phyloP scores from a whole-genome alignment of 2,329 filamentous ascomycete genomes.

The Clonostachys sp. region DNA sequence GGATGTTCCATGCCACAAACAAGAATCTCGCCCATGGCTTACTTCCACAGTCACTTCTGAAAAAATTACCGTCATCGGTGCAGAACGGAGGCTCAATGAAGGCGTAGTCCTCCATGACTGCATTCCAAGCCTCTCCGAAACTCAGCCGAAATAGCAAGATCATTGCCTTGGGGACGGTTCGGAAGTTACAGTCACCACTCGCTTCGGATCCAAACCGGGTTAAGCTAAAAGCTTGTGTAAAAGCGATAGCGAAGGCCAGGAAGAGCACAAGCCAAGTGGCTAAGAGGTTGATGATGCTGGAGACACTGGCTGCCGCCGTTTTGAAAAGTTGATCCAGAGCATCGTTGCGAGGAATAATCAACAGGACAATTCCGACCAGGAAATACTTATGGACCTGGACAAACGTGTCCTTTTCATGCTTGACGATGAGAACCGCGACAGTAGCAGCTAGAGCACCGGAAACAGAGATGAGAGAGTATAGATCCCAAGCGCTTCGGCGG shows the following conservation, averaged over 20 bases:
- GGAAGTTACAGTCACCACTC: conserved; percentile 80
- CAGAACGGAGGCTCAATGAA: conserved; percentile 76
- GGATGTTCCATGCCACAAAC: conserved; percentile 96
- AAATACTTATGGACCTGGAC: conserved; percentile 89
- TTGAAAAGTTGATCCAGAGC: conserved; percentile 98
- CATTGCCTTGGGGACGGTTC: conserved; percentile 87
- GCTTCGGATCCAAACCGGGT: conserved; percentile 78
- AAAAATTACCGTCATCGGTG: conserved; percentile 67
- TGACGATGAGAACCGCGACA: conserved; percentile 69
- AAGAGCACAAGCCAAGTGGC: conserved; percentile 98
- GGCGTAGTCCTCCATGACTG: conserved; percentile 94
- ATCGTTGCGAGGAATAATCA: conserved; percentile 94
- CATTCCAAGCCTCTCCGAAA: conserved; percentile 93
- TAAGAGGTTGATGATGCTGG: conserved; percentile 83
- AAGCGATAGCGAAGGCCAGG: conserved; percentile 90
- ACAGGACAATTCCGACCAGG: conserved; percentile 80
- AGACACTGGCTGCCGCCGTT: conserved; percentile 89
- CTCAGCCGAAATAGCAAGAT: conserved; percentile 92
- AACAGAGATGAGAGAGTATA: conserved; percentile 80
- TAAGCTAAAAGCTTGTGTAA: conserved; percentile 93
- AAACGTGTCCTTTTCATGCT: conserved; percentile 41
- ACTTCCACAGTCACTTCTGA: conserved; percentile 89
- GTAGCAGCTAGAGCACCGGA: conserved; percentile 74
- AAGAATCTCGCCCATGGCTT: conserved; percentile 80
- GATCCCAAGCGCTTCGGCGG: conserved; percentile 88